Conservation (phyloP, 345 rosid genomes). For the Eucalyptus globulus region DNA sequence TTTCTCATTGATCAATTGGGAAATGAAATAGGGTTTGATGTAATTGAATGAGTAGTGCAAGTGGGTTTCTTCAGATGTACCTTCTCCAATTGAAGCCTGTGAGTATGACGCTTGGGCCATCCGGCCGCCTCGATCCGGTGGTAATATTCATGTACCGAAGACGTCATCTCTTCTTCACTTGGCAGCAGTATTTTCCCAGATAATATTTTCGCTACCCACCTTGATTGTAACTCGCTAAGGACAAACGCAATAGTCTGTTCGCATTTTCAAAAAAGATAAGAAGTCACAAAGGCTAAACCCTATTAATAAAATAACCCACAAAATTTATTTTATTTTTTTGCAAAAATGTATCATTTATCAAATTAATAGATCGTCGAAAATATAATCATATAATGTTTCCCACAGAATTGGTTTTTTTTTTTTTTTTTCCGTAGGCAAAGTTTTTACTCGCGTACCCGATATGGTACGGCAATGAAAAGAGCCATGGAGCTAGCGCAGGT, state of each 20-base stretch:
- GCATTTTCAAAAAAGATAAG: not conserved
- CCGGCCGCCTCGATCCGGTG: not conserved
- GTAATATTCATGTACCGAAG: not conserved
- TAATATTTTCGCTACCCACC: constrained; percentile 1
- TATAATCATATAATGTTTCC: not conserved
- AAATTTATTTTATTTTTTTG: not conserved
- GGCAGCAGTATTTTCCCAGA: not conserved
- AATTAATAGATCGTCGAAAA: not conserved
- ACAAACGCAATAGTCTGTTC: not conserved
- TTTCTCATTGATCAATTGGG: not conserved
- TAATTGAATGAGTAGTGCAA: not conserved
- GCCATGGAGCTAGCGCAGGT: not conserved
- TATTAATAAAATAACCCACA: not conserved
- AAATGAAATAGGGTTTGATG: not conserved
- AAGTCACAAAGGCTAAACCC: not conserved
- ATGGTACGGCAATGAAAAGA: not conserved
- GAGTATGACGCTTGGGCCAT: not conserved
- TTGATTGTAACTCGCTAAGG: not conserved
- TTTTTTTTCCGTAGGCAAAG: not conserved
- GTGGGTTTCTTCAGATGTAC: not conserved
- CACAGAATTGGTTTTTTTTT: not conserved
- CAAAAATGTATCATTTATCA: not conserved
- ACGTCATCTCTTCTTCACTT: not conserved
- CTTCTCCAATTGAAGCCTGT: not conserved
- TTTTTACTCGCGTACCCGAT: not conserved